phyloP scores from a whole-genome alignment of 163 green algal genomes.

The Prototheca wickerhamii region DNA sequence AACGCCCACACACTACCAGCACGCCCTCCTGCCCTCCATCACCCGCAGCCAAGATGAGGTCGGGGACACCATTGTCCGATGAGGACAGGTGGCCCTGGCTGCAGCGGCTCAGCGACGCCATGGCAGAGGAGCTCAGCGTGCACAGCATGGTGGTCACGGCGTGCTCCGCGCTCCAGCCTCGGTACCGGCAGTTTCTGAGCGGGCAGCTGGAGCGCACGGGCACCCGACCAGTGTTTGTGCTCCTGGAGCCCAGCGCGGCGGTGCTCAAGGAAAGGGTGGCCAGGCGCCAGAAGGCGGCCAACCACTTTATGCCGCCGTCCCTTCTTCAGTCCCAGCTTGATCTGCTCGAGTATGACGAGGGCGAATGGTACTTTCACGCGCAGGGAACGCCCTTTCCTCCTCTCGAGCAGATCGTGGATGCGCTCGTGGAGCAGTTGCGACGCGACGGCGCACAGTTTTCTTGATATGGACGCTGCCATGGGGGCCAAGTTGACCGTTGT shows the following conservation, averaged over 20 bases:
- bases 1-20: background rate
- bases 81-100: slow-evolving; percentile 32
- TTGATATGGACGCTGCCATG: too few relatives aligned
- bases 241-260: slow-evolving; percentile 19
- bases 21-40: background rate
- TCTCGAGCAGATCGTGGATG: background rate
- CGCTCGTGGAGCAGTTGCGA: background rate
- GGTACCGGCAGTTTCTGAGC: slow-evolving; percentile 20
- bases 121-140: slow-evolving; percentile 2
- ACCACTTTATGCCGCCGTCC: slow-evolving; percentile 33
- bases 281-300: background rate
- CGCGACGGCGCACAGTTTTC: too few relatives aligned
- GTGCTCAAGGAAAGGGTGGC: slow-evolving; percentile 16
- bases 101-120: slow-evolving; percentile 9
- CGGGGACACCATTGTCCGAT: slow-evolving; percentile 13
- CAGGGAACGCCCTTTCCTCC: background rate
- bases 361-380: slow-evolving; percentile 7
- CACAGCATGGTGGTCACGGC: slow-evolving; percentile 20
- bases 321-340: slow-evolving; percentile 34
- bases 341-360: slow-evolving; percentile 10
- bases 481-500: too few relatives aligned
- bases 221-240: slow-evolving; percentile 6
- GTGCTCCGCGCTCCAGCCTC: slow-evolving; percentile 31
- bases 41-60: slow-evolving; percentile 20
- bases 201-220: background rate